Conservation (phyloP, 2,329 filamentous ascomycete genomes). For the Fusarium scirpi region DNA sequence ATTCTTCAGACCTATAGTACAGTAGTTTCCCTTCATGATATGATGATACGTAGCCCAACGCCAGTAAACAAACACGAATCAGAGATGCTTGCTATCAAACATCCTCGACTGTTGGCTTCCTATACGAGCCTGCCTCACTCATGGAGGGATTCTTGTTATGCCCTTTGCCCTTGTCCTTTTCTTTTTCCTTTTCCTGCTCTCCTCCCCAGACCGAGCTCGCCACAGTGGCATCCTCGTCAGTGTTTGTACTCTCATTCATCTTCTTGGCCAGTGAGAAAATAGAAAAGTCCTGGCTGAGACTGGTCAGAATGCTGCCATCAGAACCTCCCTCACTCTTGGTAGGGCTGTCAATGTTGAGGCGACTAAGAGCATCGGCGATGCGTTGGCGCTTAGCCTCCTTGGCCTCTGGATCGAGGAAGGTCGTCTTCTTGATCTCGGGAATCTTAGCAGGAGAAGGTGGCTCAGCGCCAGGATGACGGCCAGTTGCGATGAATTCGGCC, state of each 20-base stretch:
- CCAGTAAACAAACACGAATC: slow-evolving; percentile 18
- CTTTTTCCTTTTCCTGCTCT: slow-evolving; percentile 14
- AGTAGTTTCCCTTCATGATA: slow-evolving; percentile 10
- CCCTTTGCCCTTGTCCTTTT: slow-evolving; percentile 10
- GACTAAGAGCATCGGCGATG: slow-evolving; percentile 39
- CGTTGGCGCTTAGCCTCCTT: slow-evolving; percentile 35
- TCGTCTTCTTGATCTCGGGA: slow-evolving; percentile 17
- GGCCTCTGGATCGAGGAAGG: slow-evolving; percentile 18
- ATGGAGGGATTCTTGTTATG: slow-evolving; percentile 20
- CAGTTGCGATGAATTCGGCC: slow-evolving; percentile 38
- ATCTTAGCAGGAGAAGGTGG: slow-evolving; percentile 12
- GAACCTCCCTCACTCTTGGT: slow-evolving; percentile 23
- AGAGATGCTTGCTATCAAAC: neutral
- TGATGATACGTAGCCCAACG: slow-evolving; percentile 11
- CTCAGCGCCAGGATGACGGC: slow-evolving; percentile 32
- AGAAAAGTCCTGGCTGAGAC: slow-evolving; percentile 42
- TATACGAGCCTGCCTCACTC: slow-evolving; percentile 40
- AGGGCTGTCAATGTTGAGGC: slow-evolving; percentile 33
- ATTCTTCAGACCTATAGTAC: slow-evolving; percentile 3
- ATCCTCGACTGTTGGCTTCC: slow-evolving; percentile 45
- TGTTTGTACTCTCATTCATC: slow-evolving; percentile 28
- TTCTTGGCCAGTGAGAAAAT: slow-evolving; percentile 43
- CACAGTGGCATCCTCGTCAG: slow-evolving; percentile 37
- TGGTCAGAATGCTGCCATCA: slow-evolving; percentile 37
- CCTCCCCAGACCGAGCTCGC: slow-evolving; percentile 42